Base-by-base conservation (phyloP, 2,329 filamentous ascomycete species). In the Orbilia blumenaviensis region DNA sequence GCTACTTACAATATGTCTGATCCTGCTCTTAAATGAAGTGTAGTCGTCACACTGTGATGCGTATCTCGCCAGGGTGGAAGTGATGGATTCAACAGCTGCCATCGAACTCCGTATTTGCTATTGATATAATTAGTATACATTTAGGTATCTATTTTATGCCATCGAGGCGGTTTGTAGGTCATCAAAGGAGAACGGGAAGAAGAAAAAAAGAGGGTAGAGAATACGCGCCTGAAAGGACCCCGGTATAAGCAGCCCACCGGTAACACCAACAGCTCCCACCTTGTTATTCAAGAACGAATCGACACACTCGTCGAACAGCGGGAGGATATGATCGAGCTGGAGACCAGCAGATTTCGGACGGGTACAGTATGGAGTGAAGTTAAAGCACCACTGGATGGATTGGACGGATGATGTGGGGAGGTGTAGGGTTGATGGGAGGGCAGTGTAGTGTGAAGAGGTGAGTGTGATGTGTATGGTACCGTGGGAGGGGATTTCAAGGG, bases 401-500 rank as follows among this genome's bases (percentile, higher is more conserved):
- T 27, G 42, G 16, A 69, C 27, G 23, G 34, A 34, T 6, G 64
- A 69, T 16, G 64, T 76, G 21, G 72, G 72, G 12, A 69, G 41
- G 5, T 42, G 38, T 5, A 76, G 27, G 12, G 52, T 29, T 27
- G 56, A 32, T 52, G 72, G 64, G 44, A 76, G 72, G 16, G 64
- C 18, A 16, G 64, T 69, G 23, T 69, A 27, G 29, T 56, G 54
- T 32, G 46, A 32, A 10, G 64, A 76, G 38, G 42, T 38, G 25
- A 76, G 50, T 12, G 21, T 76, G 23, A 76, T 64, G 14, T 56
- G 52, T 27, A 76, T 69, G 5, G 18, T 21, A 27, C 56, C 48
- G 52, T 66, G 58, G 25, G 72, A 76, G 21, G 64, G 72, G 42
- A 76, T 76, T 50, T 68, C 42, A 52, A 76, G 72, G 21, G 64